Conservation (phyloP, 306 rosid genomes). For the Rubus idaeus region DNA sequence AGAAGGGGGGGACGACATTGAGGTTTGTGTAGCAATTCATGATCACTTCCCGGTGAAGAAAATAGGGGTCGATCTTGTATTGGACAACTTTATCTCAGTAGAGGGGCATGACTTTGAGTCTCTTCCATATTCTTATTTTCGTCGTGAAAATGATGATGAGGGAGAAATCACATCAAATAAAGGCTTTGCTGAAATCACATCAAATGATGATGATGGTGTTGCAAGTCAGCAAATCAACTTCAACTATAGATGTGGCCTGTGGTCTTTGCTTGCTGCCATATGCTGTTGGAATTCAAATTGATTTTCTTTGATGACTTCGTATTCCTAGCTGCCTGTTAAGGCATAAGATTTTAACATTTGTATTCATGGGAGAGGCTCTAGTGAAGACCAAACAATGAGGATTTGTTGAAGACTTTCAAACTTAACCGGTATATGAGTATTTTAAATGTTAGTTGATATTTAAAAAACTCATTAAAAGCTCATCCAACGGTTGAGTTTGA, state of each 20-base stretch:
- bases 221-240: neutral
- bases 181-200: neutral
- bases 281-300: neutral
- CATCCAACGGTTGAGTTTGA: too few relatives aligned
- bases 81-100: neutral
- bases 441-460: too few relatives aligned
- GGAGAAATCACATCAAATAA: neutral
- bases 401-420: too few relatives aligned
- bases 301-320: neutral
- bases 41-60: conserved; percentile 5
- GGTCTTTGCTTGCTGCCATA: neutral
- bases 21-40: conserved; percentile 13
- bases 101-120: neutral
- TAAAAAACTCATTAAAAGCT: too few relatives aligned
- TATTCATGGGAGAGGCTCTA: too few relatives aligned
- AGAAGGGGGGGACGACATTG: conserved; percentile 24
- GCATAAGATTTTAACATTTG: neutral
- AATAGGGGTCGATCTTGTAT: conserved; percentile 10
- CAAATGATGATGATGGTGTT: neutral
- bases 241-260: neutral
- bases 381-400: too few relatives aligned
- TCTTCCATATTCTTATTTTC: neutral
- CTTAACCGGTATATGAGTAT: too few relatives aligned
- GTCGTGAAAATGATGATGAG: neutral
- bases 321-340: neutral